A percentile compares a stretch with the other conserved stretches of the same genome.
Evolutionary conservation across 1,284 basidiomycete genomes (phyloP).

Genomic region (Ustilago loliicola): DNA sequence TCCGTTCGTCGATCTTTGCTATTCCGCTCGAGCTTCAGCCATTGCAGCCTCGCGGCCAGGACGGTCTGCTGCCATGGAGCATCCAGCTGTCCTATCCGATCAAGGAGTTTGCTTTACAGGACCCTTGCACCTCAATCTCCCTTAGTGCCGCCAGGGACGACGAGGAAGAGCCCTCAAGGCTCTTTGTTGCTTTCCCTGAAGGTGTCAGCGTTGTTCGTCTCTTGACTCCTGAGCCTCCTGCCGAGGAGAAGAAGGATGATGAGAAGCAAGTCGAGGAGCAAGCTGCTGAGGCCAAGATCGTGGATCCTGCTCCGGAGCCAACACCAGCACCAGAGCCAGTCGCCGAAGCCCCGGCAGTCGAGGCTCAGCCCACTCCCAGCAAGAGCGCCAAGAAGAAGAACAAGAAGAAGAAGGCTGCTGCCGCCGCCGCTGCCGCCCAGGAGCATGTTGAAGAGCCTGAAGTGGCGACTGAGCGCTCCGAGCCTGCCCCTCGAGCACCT

Average conservation of each 20-base stretch:
- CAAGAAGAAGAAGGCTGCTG: constrained; percentile 26
- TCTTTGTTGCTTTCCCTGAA: constrained; percentile 34
- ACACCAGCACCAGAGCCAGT: constrained; percentile 2
- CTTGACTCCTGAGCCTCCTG: background rate
- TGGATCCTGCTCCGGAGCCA: background rate
- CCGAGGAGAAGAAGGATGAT: background rate
- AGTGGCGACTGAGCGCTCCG: background rate
- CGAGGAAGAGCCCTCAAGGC: constrained; percentile 13
- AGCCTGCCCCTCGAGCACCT: background rate
- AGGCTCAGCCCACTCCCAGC: constrained; percentile 9
- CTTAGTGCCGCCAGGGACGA: constrained; percentile 6
- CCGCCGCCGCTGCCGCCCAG: background rate
- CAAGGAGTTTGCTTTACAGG: constrained; percentile 30
- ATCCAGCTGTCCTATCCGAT: constrained; percentile 30
- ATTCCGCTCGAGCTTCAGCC: constrained; percentile 28
- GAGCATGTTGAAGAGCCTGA: background rate
- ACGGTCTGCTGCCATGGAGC: constrained; percentile 29
- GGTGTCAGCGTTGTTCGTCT: constrained; percentile 30
- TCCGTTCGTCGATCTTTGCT: constrained; percentile 44
- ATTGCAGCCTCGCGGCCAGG: constrained; percentile 11
- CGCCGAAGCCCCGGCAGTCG: background rate
- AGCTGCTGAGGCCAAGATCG: background rate
- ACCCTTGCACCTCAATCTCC: constrained; percentile 33
- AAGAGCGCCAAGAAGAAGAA: constrained; percentile 35
- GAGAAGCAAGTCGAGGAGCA: background rate